These are phyloP conservation scores for Tolypocladium inflatum DNA, from an alignment of 2,329 filamentous ascomycete species.

Conservation along the genomic window DNA sequence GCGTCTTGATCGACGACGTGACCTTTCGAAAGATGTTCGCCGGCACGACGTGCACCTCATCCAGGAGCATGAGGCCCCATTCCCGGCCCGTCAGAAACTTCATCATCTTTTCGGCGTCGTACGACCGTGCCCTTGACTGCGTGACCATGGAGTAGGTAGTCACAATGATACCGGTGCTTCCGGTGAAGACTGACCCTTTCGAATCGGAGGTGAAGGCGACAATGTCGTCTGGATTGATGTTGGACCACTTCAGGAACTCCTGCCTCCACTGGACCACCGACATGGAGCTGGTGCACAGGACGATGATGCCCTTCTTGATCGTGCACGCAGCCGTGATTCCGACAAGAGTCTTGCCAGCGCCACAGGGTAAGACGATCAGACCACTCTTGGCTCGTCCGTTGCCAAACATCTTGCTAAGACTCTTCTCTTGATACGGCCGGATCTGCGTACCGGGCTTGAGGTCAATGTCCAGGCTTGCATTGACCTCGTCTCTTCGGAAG, in stretches of 20 bases:
- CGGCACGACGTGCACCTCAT: conserved; percentile 96
- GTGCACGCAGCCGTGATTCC: conserved; percentile 98
- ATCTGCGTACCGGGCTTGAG: conserved; percentile 83
- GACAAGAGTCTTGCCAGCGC: conserved; percentile 92
- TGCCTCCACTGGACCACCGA: conserved; percentile 94
- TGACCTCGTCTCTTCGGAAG: conserved; percentile 82
- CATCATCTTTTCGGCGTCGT: conserved; percentile 97
- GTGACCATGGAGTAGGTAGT: conserved; percentile 99
- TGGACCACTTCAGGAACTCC: conserved; percentile 97
- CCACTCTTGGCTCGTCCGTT: conserved; percentile 95
- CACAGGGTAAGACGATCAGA: conserved; percentile 93
- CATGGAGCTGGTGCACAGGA: conserved; percentile 96
- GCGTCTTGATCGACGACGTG: conserved; percentile 84
- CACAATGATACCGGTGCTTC: conserved; percentile 91
- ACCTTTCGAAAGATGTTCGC: conserved; percentile 95
- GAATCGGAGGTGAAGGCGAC: conserved; percentile 91
- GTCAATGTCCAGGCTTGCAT: conserved; percentile 89
- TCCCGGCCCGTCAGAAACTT: conserved; percentile 80
- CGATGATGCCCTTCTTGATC: conserved; percentile 92
- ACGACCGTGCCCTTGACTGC: conserved; percentile 73
- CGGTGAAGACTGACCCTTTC: conserved; percentile 68
- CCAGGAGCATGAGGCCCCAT: conserved; percentile 95
- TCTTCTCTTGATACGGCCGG: conserved; percentile 92
- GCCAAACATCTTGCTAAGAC: conserved; percentile 97
- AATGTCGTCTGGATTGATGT: conserved; percentile 85